Conservation (phyloP, 2,329 filamentous ascomycete species). For the Lizonia empirigonia region DNA sequence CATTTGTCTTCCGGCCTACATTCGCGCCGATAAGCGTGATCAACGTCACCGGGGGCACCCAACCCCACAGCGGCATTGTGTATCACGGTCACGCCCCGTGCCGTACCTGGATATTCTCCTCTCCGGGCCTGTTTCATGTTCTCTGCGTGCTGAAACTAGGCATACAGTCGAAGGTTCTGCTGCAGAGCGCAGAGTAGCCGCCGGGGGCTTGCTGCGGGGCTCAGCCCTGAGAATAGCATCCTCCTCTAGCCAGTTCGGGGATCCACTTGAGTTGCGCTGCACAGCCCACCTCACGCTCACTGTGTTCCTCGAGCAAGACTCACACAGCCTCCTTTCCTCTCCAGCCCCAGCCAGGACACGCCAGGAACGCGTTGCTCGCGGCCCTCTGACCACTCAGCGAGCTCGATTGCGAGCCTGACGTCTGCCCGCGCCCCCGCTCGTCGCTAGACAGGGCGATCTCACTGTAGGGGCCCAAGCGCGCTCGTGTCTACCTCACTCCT, state of each 20-base stretch:
- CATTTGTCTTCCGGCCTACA: conserved; percentile 3
- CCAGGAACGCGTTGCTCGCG: conserved; percentile 28
- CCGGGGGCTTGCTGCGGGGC: conserved; percentile 15
- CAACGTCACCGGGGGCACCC: conserved; percentile 15
- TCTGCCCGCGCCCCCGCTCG: conserved; percentile 16
- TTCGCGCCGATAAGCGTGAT: conserved; percentile 12
- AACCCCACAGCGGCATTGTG: conserved; percentile 19
- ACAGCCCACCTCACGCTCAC: conserved; percentile 21
- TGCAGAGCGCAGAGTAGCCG: conserved; percentile 19
- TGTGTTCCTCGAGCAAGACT: conserved; percentile 22
- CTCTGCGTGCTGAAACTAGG: conserved; percentile 30
- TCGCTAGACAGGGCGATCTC: conserved; percentile 16
- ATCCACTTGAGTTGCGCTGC: conserved; percentile 12
- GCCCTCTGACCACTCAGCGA: conserved; percentile 31
- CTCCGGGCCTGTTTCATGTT: conserved; percentile 24
- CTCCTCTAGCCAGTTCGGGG: conserved; percentile 8
- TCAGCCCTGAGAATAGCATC: conserved; percentile 13
- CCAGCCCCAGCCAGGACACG: conserved; percentile 33
- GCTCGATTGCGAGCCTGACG: conserved; percentile 15
- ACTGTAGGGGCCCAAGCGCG: conserved; percentile 16
- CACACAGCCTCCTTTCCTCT: conserved; percentile 39
- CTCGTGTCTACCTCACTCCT: conserved; percentile 12
- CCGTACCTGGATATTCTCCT: conserved; percentile 12
- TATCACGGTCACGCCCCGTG: conserved; percentile 18
- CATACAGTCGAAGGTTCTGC: conserved; percentile 19